These are phyloP conservation scores for Colletotrichum gigasporum DNA, from an alignment of 2,329 filamentous ascomycete species.

Conservation along the genomic window DNA sequence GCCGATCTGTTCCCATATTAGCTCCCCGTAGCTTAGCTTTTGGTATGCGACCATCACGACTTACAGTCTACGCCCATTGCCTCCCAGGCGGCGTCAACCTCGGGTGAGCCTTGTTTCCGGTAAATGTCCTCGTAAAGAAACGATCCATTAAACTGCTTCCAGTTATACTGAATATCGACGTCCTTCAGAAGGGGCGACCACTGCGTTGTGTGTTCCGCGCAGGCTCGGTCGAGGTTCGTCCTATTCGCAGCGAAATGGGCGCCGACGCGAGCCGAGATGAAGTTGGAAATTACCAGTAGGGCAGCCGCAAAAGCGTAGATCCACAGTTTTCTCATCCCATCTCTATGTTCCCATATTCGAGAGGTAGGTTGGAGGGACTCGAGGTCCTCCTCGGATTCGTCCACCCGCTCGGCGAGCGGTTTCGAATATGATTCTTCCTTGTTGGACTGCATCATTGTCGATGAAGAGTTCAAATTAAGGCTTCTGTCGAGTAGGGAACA, in stretches of 20 bases:
- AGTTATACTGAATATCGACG: slow-evolving; percentile 42
- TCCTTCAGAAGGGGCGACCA: slow-evolving; percentile 48
- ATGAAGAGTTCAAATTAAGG: not conserved
- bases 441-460: slow-evolving; percentile 32
- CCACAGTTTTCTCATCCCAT: not conserved
- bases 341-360: slow-evolving; percentile 1
- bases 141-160: slow-evolving; percentile 62
- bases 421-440: slow-evolving; percentile 1
- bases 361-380: slow-evolving; percentile 20
- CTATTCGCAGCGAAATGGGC: slow-evolving; percentile 28
- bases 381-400: slow-evolving; percentile 33
- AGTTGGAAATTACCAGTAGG: slow-evolving; percentile 24
- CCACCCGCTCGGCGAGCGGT: slow-evolving; percentile 28
- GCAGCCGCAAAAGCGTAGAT: slow-evolving; percentile 1
- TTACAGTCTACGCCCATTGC: slow-evolving; percentile 54
- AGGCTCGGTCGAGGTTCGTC: slow-evolving; percentile 34
- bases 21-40: not conserved
- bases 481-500: not conserved
- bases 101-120: slow-evolving; percentile 56
- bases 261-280: slow-evolving; percentile 34
- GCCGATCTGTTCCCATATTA: slow-evolving; percentile 45
- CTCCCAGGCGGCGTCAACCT: slow-evolving; percentile 67
- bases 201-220: slow-evolving; percentile 44
- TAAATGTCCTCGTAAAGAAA: slow-evolving; percentile 65
- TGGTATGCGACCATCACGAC: slow-evolving; percentile 33